A percentile compares a stretch with the other conserved stretches of the same genome.
phyloP scores from a whole-genome alignment of 495 filamentous ascomycete species.

The Neurospora pannonica region DNA sequence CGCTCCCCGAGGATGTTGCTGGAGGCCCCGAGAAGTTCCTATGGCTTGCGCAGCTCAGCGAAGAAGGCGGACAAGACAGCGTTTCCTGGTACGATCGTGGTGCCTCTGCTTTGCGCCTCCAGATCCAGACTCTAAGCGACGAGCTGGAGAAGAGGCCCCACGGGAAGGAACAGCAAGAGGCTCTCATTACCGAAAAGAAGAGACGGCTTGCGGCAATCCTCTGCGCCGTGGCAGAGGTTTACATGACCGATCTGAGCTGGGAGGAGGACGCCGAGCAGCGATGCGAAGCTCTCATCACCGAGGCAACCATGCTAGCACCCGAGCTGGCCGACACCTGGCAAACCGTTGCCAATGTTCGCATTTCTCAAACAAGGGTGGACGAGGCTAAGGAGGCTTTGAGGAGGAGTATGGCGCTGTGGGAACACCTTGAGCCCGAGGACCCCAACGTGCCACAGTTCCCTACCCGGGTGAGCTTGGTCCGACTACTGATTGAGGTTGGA shows the following conservation, averaged over 20 bases:
- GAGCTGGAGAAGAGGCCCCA: constrained; percentile 19
- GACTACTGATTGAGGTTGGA: constrained; percentile 80
- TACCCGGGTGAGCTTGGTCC: constrained; percentile 67
- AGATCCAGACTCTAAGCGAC: constrained; percentile 46
- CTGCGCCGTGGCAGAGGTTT: constrained; percentile 85
- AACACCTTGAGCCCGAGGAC: constrained; percentile 57
- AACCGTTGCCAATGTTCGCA: constrained; percentile 85
- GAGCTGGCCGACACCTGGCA: constrained; percentile 76
- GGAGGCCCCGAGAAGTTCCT: constrained; percentile 92
- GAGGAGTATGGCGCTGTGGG: constrained; percentile 71
- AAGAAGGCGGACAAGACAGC: constrained; percentile 74
- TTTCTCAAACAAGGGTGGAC: constrained; percentile 67
- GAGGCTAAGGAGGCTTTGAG: constrained; percentile 73
- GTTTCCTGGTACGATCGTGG: constrained; percentile 84
- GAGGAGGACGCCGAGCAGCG: constrained; percentile 76
- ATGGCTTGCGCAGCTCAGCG: constrained; percentile 87
- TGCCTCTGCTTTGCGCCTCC: constrained; percentile 53
- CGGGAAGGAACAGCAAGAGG: constrained; percentile 33
- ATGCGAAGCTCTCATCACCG: constrained; percentile 78
- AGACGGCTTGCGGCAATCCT: constrained; percentile 73
- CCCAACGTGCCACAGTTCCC: constrained; percentile 69
- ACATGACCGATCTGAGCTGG: constrained; percentile 96
- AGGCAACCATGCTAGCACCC: constrained; percentile 70
- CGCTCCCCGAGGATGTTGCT: constrained; percentile 48
- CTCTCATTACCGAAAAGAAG: constrained; percentile 55